Evolutionary conservation across 768 basidiomycete genomes (phyloP).

Genomic region (Hericium rajendrae): DNA sequence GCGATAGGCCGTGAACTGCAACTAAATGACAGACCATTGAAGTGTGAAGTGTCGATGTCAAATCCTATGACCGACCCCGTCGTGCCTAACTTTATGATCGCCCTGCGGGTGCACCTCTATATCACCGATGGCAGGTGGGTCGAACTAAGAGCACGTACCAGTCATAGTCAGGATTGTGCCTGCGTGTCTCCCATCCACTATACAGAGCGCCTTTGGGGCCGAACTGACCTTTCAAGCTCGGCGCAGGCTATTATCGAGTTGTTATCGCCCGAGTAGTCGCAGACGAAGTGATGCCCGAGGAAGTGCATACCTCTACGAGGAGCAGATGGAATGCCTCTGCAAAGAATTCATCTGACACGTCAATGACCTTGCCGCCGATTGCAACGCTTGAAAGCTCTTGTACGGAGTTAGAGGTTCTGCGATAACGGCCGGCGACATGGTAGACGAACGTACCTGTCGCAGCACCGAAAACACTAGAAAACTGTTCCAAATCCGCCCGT

Average conservation of each 20-base stretch:
- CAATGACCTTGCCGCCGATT: conserved; percentile 65
- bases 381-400: conserved; percentile 87
- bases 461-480: conserved; percentile 35
- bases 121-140: background rate
- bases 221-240: conserved; percentile 90
- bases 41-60: conserved; percentile 93
- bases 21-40: conserved; percentile 51
- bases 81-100: conserved; percentile 81
- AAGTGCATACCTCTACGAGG: conserved; percentile 55
- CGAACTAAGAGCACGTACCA: conserved; percentile 43
- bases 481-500: conserved; percentile 36
- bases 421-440: background rate
- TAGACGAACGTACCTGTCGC: conserved; percentile 36
- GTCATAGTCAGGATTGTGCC: conserved; percentile 84
- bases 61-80: conserved; percentile 67
- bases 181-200: conserved; percentile 88
- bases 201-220: conserved; percentile 92
- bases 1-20: background rate
- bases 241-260: conserved; percentile 51
- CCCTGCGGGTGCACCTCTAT: conserved; percentile 38
- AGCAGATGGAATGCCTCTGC: conserved; percentile 78
- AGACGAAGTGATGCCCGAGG: too few relatives aligned
- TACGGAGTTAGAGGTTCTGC: background rate
- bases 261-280: background rate
- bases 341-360: conserved; percentile 94